A percentile compares a stretch with the other conserved stretches of the same genome.
Conservation (phyloP, 106 monocot genomes). For the Apostasia ramifera region DNA sequence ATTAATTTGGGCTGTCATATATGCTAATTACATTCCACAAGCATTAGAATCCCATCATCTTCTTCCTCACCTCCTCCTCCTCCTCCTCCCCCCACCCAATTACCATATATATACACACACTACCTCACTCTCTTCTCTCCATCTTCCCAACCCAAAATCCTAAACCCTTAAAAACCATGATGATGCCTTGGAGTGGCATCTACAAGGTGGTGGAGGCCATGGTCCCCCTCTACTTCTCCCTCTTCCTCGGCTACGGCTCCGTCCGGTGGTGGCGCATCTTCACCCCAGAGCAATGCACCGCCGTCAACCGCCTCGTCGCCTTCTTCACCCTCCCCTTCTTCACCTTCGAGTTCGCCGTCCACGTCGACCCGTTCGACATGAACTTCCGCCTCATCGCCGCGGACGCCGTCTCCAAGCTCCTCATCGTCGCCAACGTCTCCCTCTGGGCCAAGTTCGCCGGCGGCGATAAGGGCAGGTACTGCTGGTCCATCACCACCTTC, state of each 20-base stretch:
- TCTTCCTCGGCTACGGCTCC: slow-evolving; percentile 64
- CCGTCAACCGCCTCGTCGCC: slow-evolving; percentile 61
- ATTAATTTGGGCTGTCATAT: too few species aligned
- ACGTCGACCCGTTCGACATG: slow-evolving; percentile 48
- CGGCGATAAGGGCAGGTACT: slow-evolving; percentile 20
- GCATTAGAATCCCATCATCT: background rate
- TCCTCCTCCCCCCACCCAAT: background rate
- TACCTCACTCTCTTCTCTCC: too few species aligned
- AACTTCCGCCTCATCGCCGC: slow-evolving; percentile 60
- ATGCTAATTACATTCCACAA: too few species aligned
- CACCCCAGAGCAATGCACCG: slow-evolving; percentile 60
- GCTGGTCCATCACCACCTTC: slow-evolving; percentile 51
- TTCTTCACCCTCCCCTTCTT: slow-evolving; percentile 76
- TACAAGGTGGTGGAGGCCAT: slow-evolving; percentile 74
- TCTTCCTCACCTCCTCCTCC: background rate
- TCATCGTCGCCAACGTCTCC: slow-evolving; percentile 18
- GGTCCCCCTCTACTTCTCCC: slow-evolving; percentile 68
- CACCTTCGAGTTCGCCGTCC: slow-evolving; percentile 68
- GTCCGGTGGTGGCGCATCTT: slow-evolving; percentile 79
- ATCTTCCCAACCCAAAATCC: background rate
- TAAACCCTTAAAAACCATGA: background rate
- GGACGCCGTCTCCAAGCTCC: slow-evolving; percentile 55
- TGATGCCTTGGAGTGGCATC: slow-evolving; percentile 66
- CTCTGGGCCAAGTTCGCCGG: slow-evolving; percentile 29
- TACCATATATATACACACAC: background rate